These are phyloP conservation scores for Neonothopanus nambi DNA, from an alignment of 1,284 basidiomycete genomes.

Conservation along the genomic window DNA sequence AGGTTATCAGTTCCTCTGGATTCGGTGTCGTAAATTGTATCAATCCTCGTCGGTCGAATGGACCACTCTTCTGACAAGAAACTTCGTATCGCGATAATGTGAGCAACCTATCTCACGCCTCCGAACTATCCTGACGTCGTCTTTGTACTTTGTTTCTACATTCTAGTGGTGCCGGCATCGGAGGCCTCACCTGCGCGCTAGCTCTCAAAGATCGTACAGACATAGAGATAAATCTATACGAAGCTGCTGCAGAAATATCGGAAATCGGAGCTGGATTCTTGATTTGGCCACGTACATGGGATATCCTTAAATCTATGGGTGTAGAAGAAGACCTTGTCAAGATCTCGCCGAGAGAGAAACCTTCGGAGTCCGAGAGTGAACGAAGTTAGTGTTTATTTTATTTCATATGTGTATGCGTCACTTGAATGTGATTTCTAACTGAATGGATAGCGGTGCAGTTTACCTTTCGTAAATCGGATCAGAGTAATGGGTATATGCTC, in stretches of 20 bases:
- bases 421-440: too few species aligned
- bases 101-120: neutral
- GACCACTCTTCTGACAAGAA: too few species aligned
- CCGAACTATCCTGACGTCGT: neutral
- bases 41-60: too few species aligned
- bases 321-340: slow-evolving; percentile 21
- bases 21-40: too few species aligned
- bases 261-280: slow-evolving; percentile 29
- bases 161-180: slow-evolving; percentile 27
- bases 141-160: slow-evolving; percentile 16
- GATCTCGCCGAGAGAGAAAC: slow-evolving; percentile 14
- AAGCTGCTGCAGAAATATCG: slow-evolving; percentile 21
- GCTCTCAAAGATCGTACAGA: slow-evolving; percentile 19
- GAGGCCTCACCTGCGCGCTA: slow-evolving; percentile 24
- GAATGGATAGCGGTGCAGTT: too few species aligned
- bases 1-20: too few species aligned
- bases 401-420: neutral
- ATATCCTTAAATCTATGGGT: slow-evolving; percentile 23
- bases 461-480: slow-evolving; percentile 7
- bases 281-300: slow-evolving; percentile 28
- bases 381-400: slow-evolving; percentile 16
- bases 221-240: slow-evolving; percentile 24
- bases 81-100: slow-evolving; percentile 15
- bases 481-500: slow-evolving; percentile 1
- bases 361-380: slow-evolving; percentile 17